Evolutionary conservation across 2,329 filamentous ascomycete genomes (phyloP), one percentile per base, ranked within the genome.

Genomic region (Cladosporium halotolerans): DNA sequence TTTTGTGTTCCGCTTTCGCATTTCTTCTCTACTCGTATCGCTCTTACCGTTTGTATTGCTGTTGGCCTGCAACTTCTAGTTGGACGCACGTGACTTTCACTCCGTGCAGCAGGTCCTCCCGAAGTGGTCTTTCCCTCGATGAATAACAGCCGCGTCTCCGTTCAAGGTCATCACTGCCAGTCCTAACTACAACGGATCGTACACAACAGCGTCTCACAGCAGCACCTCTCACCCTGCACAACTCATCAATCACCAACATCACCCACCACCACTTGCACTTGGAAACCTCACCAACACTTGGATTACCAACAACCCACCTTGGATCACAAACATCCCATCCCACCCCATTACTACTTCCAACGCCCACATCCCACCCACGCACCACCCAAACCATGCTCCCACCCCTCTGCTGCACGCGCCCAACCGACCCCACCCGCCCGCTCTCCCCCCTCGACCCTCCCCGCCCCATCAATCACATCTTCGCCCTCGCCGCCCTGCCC

Each of bases 401-500:
- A 18, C 14, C 48, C 11, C 31, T 60, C 57, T 62, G 60, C 59
- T 63, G 60, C 55, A 19, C 53, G n/a, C 49, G 55, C 54, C 61
- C 61, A 2, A 51, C 55, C 36, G 4, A 5, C 23, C 45, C 58
- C 58, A 6, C 56, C 60, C 31, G 55, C 52, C 23, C 62, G 57
- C 32, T 60, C 60, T 16, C 49, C 44, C 23, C 57, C 57, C 7
- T 8, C 46, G 13, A 38, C 13, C 28, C 52, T 50, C 14, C 53
- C 53, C 33, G 36, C 14, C 52, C 32, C 13, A 52, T 64, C 40
- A 56, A 58, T 34, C 54, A 52, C 33, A 59, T 67, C 31, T 62
- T 66, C 45, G 59, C 64, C 19, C 57, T 61, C 14, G 61, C 65
- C 2, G 61, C 56, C 18, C 53, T 68, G 14, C 66, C 66, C 9